Evolutionary conservation across 768 basidiomycete genomes (phyloP).

Genomic region (Lentinula boryana): DNA sequence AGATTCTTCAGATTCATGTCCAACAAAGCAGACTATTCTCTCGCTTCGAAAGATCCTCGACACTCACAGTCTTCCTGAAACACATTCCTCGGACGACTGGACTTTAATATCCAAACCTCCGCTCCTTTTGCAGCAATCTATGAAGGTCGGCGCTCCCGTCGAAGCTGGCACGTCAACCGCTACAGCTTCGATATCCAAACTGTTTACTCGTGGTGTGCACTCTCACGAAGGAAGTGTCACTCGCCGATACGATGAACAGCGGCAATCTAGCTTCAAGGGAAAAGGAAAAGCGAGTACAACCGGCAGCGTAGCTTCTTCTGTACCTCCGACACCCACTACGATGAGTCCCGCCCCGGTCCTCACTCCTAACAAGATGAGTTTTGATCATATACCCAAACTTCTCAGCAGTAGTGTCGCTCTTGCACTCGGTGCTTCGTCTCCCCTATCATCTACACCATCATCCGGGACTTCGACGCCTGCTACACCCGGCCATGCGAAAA

Average conservation of each 20-base stretch:
- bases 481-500: constrained; percentile 53
- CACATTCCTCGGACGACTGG: constrained; percentile 5
- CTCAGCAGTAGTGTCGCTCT: constrained; percentile 18
- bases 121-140: not conserved
- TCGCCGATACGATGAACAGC: constrained; percentile 15
- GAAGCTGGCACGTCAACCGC: constrained; percentile 62
- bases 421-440: constrained; percentile 12
- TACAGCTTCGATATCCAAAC: constrained; percentile 73
- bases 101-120: constrained; percentile 2
- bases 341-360: not conserved
- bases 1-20: constrained; percentile 44
- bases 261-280: constrained; percentile 40
- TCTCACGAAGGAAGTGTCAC: constrained; percentile 1
- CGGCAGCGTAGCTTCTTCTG: not conserved
- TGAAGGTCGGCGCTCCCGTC: constrained; percentile 17
- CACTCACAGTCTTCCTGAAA: constrained; percentile 26
- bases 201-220: constrained; percentile 58
- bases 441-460: constrained; percentile 31
- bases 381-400: constrained; percentile 10
- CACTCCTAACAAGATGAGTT: constrained; percentile 5
- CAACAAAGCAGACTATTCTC: constrained; percentile 58
- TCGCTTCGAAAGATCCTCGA: constrained; percentile 69
- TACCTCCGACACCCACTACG: not conserved
- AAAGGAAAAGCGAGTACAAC: not conserved
- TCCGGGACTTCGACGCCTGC: constrained; percentile 58